A percentile compares a stretch with the other conserved stretches of the same genome.
Conservation (phyloP, 805 yeast genomes). For the Nakazawaea pomicola region DNA sequence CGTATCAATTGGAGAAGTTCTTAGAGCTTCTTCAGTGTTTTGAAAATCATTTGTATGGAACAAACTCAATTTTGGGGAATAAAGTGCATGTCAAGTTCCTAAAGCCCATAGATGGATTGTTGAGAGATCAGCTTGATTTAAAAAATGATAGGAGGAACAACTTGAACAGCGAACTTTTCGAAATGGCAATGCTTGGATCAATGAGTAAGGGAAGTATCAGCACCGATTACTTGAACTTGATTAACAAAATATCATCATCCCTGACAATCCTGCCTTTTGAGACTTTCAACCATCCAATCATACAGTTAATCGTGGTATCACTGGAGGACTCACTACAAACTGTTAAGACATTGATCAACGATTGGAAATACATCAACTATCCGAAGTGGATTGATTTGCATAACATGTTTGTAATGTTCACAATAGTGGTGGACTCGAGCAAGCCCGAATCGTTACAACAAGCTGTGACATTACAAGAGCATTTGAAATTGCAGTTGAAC, state of each 20-base stretch:
- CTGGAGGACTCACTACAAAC: constrained; percentile 45
- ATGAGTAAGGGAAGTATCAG: constrained; percentile 27
- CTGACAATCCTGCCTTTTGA: constrained; percentile 70
- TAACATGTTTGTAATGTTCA: constrained; percentile 50
- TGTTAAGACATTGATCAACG: constrained; percentile 54
- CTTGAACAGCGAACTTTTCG: constrained; percentile 21
- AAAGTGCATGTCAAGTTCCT: constrained; percentile 22
- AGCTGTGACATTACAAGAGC: constrained; percentile 26
- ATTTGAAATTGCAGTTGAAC: constrained; percentile 20
- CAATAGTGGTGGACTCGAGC: constrained; percentile 45
- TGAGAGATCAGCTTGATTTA: constrained; percentile 19
- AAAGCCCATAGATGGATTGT: constrained; percentile 20
- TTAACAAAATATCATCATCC: constrained; percentile 55
- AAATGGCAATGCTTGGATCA: constrained; percentile 15
- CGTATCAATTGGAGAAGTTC: constrained; percentile 17
- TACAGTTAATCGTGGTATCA: constrained; percentile 65
- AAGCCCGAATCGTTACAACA: constrained; percentile 38
- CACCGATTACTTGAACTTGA: constrained; percentile 51
- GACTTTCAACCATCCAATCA: constrained; percentile 80
- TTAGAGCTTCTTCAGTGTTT: constrained; percentile 22
- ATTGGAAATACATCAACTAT: constrained; percentile 40
- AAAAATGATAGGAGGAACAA: constrained; percentile 9
- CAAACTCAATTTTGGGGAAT: constrained; percentile 1
- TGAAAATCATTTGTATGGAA: constrained; percentile 18
- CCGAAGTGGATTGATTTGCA: constrained; percentile 66